Evolutionary conservation across 1,284 basidiomycete genomes (phyloP), one percentile per base, ranked within the genome.

Genomic region (Lignosus rhinocerotis): DNA sequence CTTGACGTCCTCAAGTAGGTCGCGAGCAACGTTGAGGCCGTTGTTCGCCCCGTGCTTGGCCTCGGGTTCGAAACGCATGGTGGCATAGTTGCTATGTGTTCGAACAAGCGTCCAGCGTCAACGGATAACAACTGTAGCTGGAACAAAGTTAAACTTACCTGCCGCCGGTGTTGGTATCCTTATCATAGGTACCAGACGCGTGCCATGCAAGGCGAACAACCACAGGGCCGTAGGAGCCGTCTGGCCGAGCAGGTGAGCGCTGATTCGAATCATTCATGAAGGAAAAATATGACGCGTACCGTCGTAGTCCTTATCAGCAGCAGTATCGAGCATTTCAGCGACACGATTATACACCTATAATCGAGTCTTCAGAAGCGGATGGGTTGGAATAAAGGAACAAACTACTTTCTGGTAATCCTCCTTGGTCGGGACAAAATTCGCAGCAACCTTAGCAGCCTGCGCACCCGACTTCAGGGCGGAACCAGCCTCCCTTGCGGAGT

Each of bases 201-300:
- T 96, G 94, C 93, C 96, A 98, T 31, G 95, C 96, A 56, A 98
- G 87, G 73, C 96, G 93, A 57, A 99, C 81, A 55, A 98, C 75
- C 45, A 98, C 88, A 44, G 95, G 95, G 17, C 88, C 95, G 66
- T 91, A 94, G 9, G 93, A 95, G 32, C 94, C 94, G 71, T 97
- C 94, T 95, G 65, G 6, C 55, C 49, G 49, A 58, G 39, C 44
- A 38, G 38, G 42, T 31, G n/a, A 45, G 21, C 25, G 21, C 4
- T 19, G 46, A 41, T 2, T 47, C n/a, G 42, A 12, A 12, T 21
- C 51, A 36, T 31, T 36, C 6, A 10, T 42, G 50, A 21, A 60
- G 30, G 30, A 55, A 41, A 47, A 25, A 44, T 11, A 45, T 51
- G 31, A 47, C 25, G 57, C 78, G 59, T 72, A 92, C 93, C 93